phyloP scores from a whole-genome alignment of 2,329 filamentous ascomycete species.

The Plectosphaerella cucumerina region DNA sequence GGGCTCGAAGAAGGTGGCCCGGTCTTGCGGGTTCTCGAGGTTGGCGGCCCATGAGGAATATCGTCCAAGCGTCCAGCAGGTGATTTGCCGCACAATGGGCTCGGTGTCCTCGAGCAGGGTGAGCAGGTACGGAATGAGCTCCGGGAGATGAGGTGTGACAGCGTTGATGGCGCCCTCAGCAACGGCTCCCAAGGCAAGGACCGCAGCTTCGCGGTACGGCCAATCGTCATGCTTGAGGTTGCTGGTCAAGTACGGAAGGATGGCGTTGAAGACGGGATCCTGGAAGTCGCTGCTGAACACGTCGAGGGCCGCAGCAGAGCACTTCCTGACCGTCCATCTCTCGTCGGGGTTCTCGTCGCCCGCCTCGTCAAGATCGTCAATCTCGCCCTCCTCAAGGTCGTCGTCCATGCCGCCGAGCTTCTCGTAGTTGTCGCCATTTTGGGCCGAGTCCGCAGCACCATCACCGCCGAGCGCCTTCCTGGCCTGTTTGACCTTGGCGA shows the following conservation, averaged over 20 bases:
- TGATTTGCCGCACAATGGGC: slow-evolving; percentile 92
- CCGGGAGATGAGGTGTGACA: slow-evolving; percentile 84
- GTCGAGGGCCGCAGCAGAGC: slow-evolving; percentile 91
- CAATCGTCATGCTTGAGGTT: slow-evolving; percentile 87
- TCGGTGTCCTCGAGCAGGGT: slow-evolving; percentile 79
- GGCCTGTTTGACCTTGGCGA: slow-evolving; percentile 63
- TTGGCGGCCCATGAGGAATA: slow-evolving; percentile 91
- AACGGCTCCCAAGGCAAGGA: slow-evolving; percentile 89
- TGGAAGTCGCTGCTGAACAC: slow-evolving; percentile 91
- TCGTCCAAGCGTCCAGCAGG: slow-evolving; percentile 92
- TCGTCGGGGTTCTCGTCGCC: slow-evolving; percentile 84
- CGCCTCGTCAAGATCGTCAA: slow-evolving; percentile 63
- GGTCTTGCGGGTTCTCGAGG: slow-evolving; percentile 62
- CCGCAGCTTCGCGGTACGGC: slow-evolving; percentile 89
- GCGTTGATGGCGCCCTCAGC: slow-evolving; percentile 91
- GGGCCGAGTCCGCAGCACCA: slow-evolving; percentile 44
- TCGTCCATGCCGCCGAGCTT: slow-evolving; percentile 61
- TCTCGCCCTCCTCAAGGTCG: slow-evolving; percentile 81
- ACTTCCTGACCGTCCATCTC: slow-evolving; percentile 93
- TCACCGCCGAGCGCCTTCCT: slow-evolving; percentile 54
- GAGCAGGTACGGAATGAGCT: slow-evolving; percentile 87
- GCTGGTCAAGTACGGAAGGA: slow-evolving; percentile 85
- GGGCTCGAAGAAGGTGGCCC: slow-evolving; percentile 79
- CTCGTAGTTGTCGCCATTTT: slow-evolving; percentile 51
- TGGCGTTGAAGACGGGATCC: slow-evolving; percentile 81